A percentile compares a stretch with the other conserved stretches of the same genome.
phyloP scores from a whole-genome alignment of 768 basidiomycete genomes.

The Dioszegia hungarica region DNA sequence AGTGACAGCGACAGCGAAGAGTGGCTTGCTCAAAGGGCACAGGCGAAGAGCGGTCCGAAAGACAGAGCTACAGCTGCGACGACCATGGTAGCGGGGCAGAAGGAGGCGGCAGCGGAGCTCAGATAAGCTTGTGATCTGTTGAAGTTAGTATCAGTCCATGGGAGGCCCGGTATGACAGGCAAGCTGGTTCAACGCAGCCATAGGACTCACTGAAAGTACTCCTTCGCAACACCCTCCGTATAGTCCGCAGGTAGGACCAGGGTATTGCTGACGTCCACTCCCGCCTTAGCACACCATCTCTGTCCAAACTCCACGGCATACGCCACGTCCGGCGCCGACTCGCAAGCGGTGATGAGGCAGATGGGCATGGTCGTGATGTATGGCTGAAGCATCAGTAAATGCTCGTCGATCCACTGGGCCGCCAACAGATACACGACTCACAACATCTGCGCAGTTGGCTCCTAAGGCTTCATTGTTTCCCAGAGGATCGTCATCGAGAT shows the following conservation, averaged over 20 bases:
- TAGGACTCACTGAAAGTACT: conserved; percentile 36
- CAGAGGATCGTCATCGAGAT: conserved; percentile 1
- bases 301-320: conserved; percentile 31
- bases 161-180: not conserved
- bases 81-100: not conserved
- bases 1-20: not conserved
- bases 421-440: conserved; percentile 6
- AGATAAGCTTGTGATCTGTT: conserved; percentile 2
- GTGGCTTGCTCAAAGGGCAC: not conserved
- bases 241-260: conserved; percentile 25
- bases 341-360: conserved; percentile 20
- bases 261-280: conserved; percentile 16
- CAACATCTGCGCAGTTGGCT: conserved; percentile 11
- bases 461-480: conserved; percentile 10
- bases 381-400: conserved; percentile 1
- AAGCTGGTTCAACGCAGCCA: no score
- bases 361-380: conserved; percentile 13
- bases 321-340: conserved; percentile 31
- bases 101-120: not conserved
- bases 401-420: not conserved
- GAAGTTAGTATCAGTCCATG: not conserved
- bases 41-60: not conserved
- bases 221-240: conserved; percentile 2
- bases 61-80: not conserved
- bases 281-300: conserved; percentile 23